These are phyloP conservation scores for Polygonum aviculare DNA, from an alignment of 148 eudicot genomes.

Conservation along the genomic window DNA sequence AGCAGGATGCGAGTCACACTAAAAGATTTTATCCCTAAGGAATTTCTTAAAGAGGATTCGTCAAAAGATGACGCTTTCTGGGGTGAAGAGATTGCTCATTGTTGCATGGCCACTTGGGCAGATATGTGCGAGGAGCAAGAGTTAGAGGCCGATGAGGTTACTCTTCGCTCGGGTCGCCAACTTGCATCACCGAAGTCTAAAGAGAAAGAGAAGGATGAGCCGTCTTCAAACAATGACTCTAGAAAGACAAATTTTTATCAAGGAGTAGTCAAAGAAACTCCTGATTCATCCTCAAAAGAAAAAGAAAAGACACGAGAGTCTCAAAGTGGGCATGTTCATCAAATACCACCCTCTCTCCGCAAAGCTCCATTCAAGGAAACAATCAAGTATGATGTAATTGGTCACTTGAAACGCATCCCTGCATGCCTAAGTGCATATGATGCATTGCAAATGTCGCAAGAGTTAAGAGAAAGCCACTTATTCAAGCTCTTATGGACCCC, in stretches of 20 bases:
- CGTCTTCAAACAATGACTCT: too few species aligned
- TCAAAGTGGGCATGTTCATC: neutral
- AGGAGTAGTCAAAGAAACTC: neutral
- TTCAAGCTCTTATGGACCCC: neutral
- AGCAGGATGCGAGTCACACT: neutral
- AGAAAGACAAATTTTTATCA: too few species aligned
- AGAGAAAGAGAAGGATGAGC: neutral
- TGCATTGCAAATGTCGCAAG: neutral
- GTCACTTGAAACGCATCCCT: neutral
- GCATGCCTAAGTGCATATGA: neutral
- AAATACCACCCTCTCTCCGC: neutral
- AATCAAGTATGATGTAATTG: neutral
- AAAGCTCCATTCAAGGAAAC: neutral
- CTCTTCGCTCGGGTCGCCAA: neutral
- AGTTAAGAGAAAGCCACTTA: neutral
- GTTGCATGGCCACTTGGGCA: neutral
- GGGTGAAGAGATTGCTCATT: neutral
- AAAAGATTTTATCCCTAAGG: neutral
- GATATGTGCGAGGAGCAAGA: neutral
- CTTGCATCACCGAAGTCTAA: neutral
- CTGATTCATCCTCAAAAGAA: neutral
- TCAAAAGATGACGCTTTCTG: neutral
- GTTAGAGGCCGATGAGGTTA: neutral
- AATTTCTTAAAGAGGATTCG: neutral
- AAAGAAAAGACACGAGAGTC: neutral